Evolutionary conservation across 2,329 filamentous ascomycete genomes (phyloP).

Genomic region (Trichophyton benhamiae): DNA sequence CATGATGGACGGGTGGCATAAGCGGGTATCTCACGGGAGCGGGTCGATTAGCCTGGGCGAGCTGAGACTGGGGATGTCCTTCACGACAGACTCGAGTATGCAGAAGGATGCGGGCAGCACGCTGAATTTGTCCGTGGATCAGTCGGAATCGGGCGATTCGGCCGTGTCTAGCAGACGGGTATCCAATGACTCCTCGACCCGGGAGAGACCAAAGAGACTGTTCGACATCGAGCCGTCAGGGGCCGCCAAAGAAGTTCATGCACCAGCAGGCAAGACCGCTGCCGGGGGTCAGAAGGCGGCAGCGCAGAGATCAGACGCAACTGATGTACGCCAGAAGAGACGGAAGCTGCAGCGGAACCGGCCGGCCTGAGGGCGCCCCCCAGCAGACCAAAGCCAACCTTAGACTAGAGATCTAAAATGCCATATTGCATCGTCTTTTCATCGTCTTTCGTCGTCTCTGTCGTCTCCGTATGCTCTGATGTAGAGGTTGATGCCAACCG

Average conservation of each 20-base stretch:
- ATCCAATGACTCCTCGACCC: not conserved
- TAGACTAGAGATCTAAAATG: not conserved
- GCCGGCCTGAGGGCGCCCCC: not conserved
- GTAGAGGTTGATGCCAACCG: not conserved
- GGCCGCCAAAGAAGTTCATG: not conserved
- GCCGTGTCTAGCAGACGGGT: not conserved
- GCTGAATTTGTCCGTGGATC: not conserved
- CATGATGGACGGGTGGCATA: constrained; percentile 87
- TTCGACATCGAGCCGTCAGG: not conserved
- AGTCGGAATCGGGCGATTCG: not conserved
- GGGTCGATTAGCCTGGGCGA: constrained; percentile 33
- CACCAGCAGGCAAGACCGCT: not conserved
- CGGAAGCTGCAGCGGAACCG: not conserved
- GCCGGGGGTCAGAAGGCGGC: not conserved
- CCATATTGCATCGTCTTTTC: not conserved
- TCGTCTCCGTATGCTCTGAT: not conserved
- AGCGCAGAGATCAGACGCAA: not conserved
- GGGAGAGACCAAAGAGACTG: not conserved
- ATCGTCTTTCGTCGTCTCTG: no score
- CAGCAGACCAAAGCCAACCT: not conserved
- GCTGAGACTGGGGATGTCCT: constrained; percentile 31
- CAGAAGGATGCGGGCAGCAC: not conserved
- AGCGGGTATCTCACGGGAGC: constrained; percentile 49
- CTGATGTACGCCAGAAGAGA: not conserved
- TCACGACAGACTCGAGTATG: constrained; percentile 16